Evolutionary conservation across 2,329 filamentous ascomycete genomes (phyloP), one percentile per base, ranked within the genome.

Genomic region (Epichloe typhina): DNA sequence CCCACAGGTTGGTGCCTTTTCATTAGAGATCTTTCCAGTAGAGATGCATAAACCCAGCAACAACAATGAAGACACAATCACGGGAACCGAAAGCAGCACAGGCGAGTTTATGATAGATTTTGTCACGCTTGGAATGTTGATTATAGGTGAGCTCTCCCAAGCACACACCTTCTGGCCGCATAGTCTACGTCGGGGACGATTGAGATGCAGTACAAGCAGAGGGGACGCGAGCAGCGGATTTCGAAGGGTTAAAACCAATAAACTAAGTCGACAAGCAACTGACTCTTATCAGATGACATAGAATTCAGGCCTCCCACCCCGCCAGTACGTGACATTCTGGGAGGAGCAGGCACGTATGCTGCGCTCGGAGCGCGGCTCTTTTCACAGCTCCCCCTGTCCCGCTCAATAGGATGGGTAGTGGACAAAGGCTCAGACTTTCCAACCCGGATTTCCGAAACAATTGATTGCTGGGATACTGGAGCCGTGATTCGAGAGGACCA

Each of bases 341-440:
- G 93, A 49, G 93, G 93, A 23, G 93, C 86, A 31, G 93, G 90
- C 26, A 79, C 89, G 2, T 97, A 87, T 65, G 84, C 86, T 8
- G 88, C 89, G 7, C 72, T 97, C 6, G 93, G 93, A 19, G 93
- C 93, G 17, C 86, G 93, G 35, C 74, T 98, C 46, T 85, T 95
- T 95, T 91, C 88, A 4, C 86, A 88, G 2, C 69, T 74, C 35
- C 74, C 35, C 75, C 81, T 3, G 44, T 86, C 88, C 21, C 73
- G 71, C 38, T 75, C 77, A 2, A 80, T 97, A 5, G 88, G 88
- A 55, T 97, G 90, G 90, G 83, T 97, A 55, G 80, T 97, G 42
- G 91, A 98, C 66, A 79, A 82, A 60, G 93, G 93, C 33, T 84
- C 80, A 15, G 93, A 97, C 67, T 97, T 97, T 57, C 90, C 91